Evolutionary conservation across 345 rosid species (phyloP).

Genomic region (Populus simonii): DNA sequence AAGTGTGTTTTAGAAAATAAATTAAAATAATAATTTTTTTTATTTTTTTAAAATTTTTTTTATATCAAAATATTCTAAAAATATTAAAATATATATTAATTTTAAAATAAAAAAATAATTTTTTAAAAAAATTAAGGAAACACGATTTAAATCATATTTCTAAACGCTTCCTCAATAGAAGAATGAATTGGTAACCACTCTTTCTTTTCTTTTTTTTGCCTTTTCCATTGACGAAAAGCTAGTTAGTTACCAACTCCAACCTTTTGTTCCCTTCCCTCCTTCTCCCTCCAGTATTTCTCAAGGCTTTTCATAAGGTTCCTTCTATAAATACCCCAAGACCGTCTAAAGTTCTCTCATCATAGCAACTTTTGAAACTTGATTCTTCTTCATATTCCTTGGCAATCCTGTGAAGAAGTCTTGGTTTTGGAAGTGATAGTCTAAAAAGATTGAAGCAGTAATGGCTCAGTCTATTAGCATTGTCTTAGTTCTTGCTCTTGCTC

Average conservation of each 20-base stretch:
- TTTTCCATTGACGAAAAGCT: constrained; percentile 6
- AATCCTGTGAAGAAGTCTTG: constrained; percentile 5
- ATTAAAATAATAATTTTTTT: too few relatives aligned
- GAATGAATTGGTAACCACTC: constrained; percentile 36
- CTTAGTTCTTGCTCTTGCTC: constrained; percentile 22
- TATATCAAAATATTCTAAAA: too few relatives aligned
- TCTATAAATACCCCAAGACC: constrained; percentile 34
- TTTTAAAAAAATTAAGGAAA: too few relatives aligned
- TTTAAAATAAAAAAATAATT: too few relatives aligned
- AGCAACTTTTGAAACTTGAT: constrained; percentile 5
- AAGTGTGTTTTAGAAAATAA: too few relatives aligned
- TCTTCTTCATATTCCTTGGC: constrained; percentile 5
- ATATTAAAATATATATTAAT: too few relatives aligned
- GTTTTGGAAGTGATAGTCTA: constrained; percentile 10
- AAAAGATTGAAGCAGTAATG: constrained; percentile 25
- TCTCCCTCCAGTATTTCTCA: constrained; percentile 11
- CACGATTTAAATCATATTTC: too few relatives aligned
- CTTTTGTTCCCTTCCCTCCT: constrained; percentile 15
- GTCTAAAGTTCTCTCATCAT: constrained; percentile 14
- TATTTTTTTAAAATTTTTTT: too few relatives aligned
- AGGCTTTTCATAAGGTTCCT: constrained; percentile 11
- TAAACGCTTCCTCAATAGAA: neutral
- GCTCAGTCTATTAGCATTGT: constrained; percentile 28
- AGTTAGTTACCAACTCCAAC: constrained; percentile 43
- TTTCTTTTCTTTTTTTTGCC: constrained; percentile 13